Evolutionary conservation across 768 basidiomycete genomes (phyloP).

Genomic region (Trichaptum fuscoviolaceum): DNA sequence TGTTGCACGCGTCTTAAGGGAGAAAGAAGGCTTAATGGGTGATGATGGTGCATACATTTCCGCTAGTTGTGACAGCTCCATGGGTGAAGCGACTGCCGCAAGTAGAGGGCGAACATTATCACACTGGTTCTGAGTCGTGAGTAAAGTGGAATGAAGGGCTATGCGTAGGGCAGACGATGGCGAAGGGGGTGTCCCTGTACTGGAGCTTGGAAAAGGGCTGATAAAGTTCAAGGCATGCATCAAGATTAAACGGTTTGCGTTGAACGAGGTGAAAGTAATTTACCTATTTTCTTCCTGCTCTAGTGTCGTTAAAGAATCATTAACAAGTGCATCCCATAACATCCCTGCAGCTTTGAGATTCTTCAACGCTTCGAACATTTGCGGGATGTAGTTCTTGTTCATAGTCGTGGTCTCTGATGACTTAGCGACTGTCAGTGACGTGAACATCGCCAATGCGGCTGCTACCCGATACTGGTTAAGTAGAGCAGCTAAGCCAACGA

Average conservation of each 20-base stretch:
- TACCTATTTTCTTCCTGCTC: slow-evolving; percentile 71
- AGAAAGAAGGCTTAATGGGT: slow-evolving; percentile 32
- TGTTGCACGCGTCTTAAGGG: slow-evolving; percentile 23
- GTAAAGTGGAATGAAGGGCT: slow-evolving; percentile 66
- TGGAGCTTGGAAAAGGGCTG: slow-evolving; percentile 10
- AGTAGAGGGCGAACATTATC: slow-evolving; percentile 79
- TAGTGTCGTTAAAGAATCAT: slow-evolving; percentile 58
- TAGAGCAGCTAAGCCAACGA: neutral
- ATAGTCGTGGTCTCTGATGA: neutral
- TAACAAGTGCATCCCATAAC: slow-evolving; percentile 69
- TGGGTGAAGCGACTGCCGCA: slow-evolving; percentile 66
- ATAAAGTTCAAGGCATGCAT: slow-evolving; percentile 1
- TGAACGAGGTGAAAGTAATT: slow-evolving; percentile 11
- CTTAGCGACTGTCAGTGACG: neutral
- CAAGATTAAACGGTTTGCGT: slow-evolving; percentile 3
- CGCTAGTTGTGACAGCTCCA: slow-evolving; percentile 68
- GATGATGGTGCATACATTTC: slow-evolving; percentile 89
- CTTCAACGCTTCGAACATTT: slow-evolving; percentile 65
- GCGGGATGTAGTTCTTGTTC: slow-evolving; percentile 5
- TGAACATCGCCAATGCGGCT: neutral
- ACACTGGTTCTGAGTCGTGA: slow-evolving; percentile 73
- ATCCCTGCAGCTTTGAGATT: slow-evolving; percentile 63
- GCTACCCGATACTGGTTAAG: slow-evolving; percentile 1
- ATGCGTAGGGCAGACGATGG: slow-evolving; percentile 57
- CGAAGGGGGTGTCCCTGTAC: slow-evolving; percentile 38